Percentiles rank a stretch among this genome's conserved stretches.
Conservation (phyloP, 176 grass and related monocot genomes). For the Oryza officinalis region DNA sequence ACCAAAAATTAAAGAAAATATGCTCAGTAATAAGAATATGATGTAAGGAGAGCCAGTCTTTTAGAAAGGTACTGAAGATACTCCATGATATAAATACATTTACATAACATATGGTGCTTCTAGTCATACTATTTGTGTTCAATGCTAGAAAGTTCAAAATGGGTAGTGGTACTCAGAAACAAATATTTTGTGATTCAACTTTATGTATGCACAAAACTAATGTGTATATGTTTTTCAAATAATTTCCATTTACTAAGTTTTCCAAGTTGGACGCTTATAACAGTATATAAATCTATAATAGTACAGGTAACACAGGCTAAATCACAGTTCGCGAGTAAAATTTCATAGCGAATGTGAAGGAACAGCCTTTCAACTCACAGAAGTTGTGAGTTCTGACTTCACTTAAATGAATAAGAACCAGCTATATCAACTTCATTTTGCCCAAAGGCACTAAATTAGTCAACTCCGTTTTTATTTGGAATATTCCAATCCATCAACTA, state of each 20-base stretch:
- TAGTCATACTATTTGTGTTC: not conserved
- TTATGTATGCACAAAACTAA: not conserved
- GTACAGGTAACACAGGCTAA: not conserved
- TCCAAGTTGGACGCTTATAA: not conserved
- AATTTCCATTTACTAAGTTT: not conserved
- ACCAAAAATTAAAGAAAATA: not conserved
- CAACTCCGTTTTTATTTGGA: not conserved
- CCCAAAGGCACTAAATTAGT: not conserved
- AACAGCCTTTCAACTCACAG: not conserved
- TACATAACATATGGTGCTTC: not conserved
- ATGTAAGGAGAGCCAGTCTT: not conserved
- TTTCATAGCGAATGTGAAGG: not conserved
- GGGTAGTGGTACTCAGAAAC: not conserved
- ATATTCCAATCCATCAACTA: not conserved
- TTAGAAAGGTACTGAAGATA: not conserved
- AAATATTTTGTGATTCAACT: not conserved
- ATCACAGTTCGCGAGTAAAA: not conserved
- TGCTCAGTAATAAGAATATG: not conserved
- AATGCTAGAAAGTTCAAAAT: not conserved
- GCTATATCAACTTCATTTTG: not conserved
- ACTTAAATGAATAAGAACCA: not conserved
- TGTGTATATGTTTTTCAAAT: not conserved
- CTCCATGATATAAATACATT: slow-evolving; percentile 1
- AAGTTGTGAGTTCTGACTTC: not conserved
- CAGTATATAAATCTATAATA: not conserved